These are phyloP conservation scores for Beauveria varroae DNA, from an alignment of 2,329 filamentous ascomycete species.

Conservation along the genomic window DNA sequence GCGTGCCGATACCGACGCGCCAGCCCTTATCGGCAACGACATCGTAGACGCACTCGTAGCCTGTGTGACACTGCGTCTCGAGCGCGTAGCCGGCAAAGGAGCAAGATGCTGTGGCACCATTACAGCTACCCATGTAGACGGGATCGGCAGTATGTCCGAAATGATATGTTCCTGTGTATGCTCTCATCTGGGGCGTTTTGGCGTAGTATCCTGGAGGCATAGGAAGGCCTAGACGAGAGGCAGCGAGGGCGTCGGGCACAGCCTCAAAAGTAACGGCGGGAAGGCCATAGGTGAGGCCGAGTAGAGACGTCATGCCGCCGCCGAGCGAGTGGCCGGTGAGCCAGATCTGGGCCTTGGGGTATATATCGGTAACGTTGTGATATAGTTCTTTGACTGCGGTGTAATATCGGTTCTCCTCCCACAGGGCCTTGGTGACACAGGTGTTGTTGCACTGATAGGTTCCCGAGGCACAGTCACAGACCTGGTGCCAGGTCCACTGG, in stretches of 20 bases:
- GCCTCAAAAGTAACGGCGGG: conserved; percentile 92
- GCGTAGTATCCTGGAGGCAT: conserved; percentile 72
- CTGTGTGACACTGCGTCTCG: conserved; percentile 87
- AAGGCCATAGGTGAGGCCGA: conserved; percentile 84
- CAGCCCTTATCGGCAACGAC: conserved; percentile 87
- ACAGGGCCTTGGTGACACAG: conserved; percentile 69
- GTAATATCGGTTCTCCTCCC: conserved; percentile 85
- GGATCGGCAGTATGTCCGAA: conserved; percentile 96
- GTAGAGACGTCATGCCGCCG: conserved; percentile 77
- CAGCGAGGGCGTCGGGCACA: conserved; percentile 83
- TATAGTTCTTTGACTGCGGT: conserved; percentile 83
- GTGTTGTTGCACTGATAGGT: conserved; percentile 91
- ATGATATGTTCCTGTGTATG: conserved; percentile 74
- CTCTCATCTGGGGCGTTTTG: conserved; percentile 59
- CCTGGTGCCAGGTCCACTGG: conserved; percentile 81
- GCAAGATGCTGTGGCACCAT: conserved; percentile 80
- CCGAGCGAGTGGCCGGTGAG: conserved; percentile 87
- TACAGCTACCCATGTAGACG: conserved; percentile 89
- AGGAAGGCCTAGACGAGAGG: conserved; percentile 75
- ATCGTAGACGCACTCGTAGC: conserved; percentile 82
- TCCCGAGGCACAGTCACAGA: conserved; percentile 84
- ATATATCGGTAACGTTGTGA: conserved; percentile 82
- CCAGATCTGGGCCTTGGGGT: conserved; percentile 81
- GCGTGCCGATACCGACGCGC: conserved; percentile 83
- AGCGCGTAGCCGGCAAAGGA: conserved; percentile 89